These are phyloP conservation scores for Arthroderma uncinatum DNA, from an alignment of 2,329 filamentous ascomycete species.

Conservation along the genomic window DNA sequence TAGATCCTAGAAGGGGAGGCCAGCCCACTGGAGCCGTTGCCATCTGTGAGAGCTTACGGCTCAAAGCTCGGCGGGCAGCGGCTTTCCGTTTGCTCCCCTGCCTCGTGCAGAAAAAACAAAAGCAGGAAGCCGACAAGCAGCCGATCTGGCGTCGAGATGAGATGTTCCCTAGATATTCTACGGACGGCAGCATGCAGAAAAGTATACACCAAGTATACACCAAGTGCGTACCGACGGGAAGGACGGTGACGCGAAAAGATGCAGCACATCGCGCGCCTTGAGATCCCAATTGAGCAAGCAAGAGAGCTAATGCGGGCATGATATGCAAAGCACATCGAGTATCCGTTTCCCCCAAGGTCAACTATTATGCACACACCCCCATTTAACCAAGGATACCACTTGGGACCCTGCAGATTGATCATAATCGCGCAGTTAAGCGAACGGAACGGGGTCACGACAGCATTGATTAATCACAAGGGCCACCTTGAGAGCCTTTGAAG, in stretches of 20 bases:
- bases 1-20: background rate
- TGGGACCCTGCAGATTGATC: too few species aligned
- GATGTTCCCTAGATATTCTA: background rate
- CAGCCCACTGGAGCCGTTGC: background rate
- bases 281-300: background rate
- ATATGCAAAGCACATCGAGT: background rate
- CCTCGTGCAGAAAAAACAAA: background rate
- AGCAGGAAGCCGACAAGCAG: background rate
- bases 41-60: background rate
- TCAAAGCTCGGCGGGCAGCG: background rate
- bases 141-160: background rate
- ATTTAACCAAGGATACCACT: too few species aligned
- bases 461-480: background rate
- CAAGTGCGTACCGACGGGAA: constrained; percentile 3
- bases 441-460: background rate
- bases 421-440: constrained; percentile 1
- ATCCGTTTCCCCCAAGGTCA: background rate
- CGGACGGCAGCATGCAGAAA: background rate
- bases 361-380: too few species aligned
- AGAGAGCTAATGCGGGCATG: background rate
- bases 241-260: background rate
- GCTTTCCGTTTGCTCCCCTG: background rate
- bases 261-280: background rate
- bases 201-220: too few species aligned
- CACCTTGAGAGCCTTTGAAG: background rate